Base-by-base conservation (phyloP, 2,329 filamentous ascomycete genomes). In the Colletotrichum karsti region DNA sequence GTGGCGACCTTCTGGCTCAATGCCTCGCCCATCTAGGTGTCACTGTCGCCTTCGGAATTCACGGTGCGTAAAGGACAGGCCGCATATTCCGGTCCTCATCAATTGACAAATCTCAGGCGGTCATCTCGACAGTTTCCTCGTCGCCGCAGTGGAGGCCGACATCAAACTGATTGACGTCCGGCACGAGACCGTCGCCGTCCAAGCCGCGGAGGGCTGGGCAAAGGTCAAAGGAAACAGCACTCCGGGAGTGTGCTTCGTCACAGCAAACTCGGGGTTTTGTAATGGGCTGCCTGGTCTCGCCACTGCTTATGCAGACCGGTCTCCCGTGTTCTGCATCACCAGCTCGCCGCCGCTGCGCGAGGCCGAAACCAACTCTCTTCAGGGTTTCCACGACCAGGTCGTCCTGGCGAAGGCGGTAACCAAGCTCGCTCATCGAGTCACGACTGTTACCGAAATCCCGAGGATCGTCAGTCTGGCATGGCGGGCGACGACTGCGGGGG, bases 131-230 rank as follows among this genome's bases (percentile, higher is more conserved):
- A 56, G 51, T 9, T 63, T 63, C 28, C 60, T 63, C 33, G 44
- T 63, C 8, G 60, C 60, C 9, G 60, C 60, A 18, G 60, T 63
- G 3, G 60, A 63, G 42, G 60, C 60, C 30, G 18, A 63, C n/a
- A 63, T 63, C 60, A 63, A 58, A 22, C 60, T 63, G 41, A 30
- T 63, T 8, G 60, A 63, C 41, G 60, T 63, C 9, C 51, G 60
- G 7, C 60, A 63, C 33, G 60, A 63, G 28, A 63, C 60, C 30
- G 60, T 63, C 41, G 60, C 60, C 3, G 60, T 63, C 2, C 60
- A 63, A 22, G 60, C 60, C 9, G 60, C 60, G 39, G 60, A 63
- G 10, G 53, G 60, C 41, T 63, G 60, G 60, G 60, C 60, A 6
- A 63, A 63, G 9, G 60, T 63, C 22, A 58, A 50, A 18, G 60